Evolutionary conservation across 2,329 filamentous ascomycete genomes (phyloP).

Genomic region (Tetracladium maxilliforme): DNA sequence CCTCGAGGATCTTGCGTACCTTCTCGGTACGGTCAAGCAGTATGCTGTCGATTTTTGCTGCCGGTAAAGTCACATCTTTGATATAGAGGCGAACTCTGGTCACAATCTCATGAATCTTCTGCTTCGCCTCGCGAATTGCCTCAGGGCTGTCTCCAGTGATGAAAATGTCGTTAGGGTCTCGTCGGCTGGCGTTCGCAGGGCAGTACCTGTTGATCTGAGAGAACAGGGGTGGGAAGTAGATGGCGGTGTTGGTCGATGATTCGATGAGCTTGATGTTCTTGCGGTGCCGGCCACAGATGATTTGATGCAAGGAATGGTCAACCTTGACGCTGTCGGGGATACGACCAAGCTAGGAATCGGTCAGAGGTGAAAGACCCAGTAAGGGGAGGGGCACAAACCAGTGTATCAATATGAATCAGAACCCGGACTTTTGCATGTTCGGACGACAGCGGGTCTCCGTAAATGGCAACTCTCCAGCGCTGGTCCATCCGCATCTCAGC

Average conservation of each 20-base stretch:
- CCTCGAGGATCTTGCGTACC: constrained; percentile 93
- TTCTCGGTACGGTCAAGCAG: constrained; percentile 85
- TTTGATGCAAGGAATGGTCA: constrained; percentile 76
- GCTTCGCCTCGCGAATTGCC: constrained; percentile 76
- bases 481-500: constrained; percentile 71
- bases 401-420: constrained; percentile 91
- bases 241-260: constrained; percentile 86
- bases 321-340: constrained; percentile 68
- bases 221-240: constrained; percentile 94
- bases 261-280: constrained; percentile 99
- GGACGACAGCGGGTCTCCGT: constrained; percentile 85
- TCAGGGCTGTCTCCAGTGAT: constrained; percentile 84
- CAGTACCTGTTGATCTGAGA: constrained; percentile 84
- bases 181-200: constrained; percentile 64
- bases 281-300: constrained; percentile 83
- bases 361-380: constrained; percentile 17
- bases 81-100: constrained; percentile 69
- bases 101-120: constrained; percentile 78
- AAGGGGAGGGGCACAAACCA: constrained; percentile 38
- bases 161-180: constrained; percentile 81
- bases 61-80: constrained; percentile 82
- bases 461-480: constrained; percentile 84
- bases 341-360: constrained; percentile 43
- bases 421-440: constrained; percentile 96
- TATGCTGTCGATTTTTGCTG: constrained; percentile 90